Evolutionary conservation across 305 asterid species (phyloP).

Genomic region (Galium porrigens): DNA sequence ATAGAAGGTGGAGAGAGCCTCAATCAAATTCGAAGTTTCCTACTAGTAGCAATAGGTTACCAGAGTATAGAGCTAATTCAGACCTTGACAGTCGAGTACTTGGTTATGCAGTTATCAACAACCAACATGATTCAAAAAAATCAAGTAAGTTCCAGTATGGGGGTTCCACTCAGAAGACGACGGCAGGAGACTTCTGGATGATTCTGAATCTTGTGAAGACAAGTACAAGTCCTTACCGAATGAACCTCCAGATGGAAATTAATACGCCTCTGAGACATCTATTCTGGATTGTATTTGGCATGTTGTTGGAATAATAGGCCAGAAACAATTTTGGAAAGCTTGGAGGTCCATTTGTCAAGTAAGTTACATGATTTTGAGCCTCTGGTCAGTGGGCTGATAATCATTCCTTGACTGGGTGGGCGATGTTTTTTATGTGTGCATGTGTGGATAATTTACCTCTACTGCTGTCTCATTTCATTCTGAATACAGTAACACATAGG

Average conservation of each 20-base stretch:
- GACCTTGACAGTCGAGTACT: neutral
- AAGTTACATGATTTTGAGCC: no score
- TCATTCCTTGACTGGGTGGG: neutral
- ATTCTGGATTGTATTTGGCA: conserved; percentile 45
- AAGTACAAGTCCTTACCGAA: conserved; percentile 24
- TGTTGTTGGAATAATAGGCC: conserved; percentile 66
- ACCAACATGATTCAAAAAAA: conserved; percentile 17
- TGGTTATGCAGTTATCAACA: conserved; percentile 16
- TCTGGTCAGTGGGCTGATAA: no score
- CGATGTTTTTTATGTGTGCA: neutral
- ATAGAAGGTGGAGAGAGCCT: no score
- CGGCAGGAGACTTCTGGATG: conserved; percentile 18
- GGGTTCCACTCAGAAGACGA: conserved; percentile 24
- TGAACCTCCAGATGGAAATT: conserved; percentile 36
- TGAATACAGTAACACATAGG: neutral
- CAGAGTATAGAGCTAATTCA: no score
- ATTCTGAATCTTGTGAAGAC: conserved; percentile 32
- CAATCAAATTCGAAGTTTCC: no score
- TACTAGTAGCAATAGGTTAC: no score
- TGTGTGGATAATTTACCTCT: neutral
- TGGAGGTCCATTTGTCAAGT: conserved; percentile 73
- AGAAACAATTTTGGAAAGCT: conserved; percentile 78
- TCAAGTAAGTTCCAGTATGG: conserved; percentile 19
- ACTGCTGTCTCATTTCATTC: neutral
- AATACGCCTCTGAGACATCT: conserved; percentile 53